Base-by-base conservation (phyloP, 805 yeast genomes). In the Metschnikowia cubensis region DNA sequence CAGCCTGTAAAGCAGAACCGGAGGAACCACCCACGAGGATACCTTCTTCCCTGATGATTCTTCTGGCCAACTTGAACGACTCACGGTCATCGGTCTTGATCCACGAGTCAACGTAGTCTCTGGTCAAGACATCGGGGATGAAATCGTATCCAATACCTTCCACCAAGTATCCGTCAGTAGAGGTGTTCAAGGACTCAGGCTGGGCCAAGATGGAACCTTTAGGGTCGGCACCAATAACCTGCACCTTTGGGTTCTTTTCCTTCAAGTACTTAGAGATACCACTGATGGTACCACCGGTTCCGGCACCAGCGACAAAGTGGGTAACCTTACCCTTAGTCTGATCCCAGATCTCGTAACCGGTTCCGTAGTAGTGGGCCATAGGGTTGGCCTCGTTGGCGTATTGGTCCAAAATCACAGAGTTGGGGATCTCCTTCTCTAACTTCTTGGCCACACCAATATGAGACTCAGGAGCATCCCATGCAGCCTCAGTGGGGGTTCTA, bases 251-350 rank as follows among this genome's bases (percentile, higher is more conserved):
- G 67, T 86, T 78, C 67, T 84, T 78, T 65, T 82, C 87, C 72
- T 87, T 87, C 59, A 92, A 74, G 67, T 76, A 94, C 52, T 76
- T 76, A 3, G 96, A 80, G 29, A 90, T 90, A 49, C 99, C 99
- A n/a, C 96, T 76, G 42, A 92, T 89, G 1, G 99, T 94, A 50
- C 99, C 99, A 70, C 96, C 96, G 50, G 96, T 88, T 71, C 96
- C 96, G 6, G 96, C 96, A 67, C 96, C 96, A 35, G 96, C 96
- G 48, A 89, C 86, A 41, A 89, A 74, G 53, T 84, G 89, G 48
- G 81, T 82, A 48, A 89, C 74, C 52, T 83, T 79, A 34, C 91
- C 88, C 22, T 76, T 69, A 14, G 92, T 80, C 69, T 88, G 96
- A 53, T 83, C 82, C 83, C 90, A 87, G 61, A 88, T 88, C 70